A percentile compares a stretch with the other conserved stretches of the same genome.
Conservation (phyloP, 306 rosid species). For the Abrus precatorius region DNA sequence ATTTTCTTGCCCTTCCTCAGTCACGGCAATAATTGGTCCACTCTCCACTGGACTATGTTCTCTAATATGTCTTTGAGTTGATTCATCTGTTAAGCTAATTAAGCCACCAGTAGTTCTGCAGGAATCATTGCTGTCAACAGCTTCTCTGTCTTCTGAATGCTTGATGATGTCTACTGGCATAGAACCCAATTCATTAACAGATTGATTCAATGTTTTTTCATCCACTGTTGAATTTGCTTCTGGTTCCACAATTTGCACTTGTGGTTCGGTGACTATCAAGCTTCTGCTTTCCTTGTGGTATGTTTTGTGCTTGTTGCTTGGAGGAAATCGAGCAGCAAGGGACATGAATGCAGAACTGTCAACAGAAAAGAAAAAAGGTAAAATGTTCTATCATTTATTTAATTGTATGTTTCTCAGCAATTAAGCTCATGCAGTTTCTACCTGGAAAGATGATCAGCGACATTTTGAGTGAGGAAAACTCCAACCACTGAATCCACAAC, state of each 20-base stretch:
- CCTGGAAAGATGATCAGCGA: slow-evolving; percentile 96
- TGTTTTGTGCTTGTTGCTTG: slow-evolving; percentile 47
- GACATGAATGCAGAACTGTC: slow-evolving; percentile 94
- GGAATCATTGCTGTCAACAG: slow-evolving; percentile 38
- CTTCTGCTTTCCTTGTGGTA: slow-evolving; percentile 34
- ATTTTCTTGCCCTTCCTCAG: slow-evolving; percentile 46
- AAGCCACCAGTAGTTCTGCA: slow-evolving; percentile 9
- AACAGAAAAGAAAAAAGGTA: slow-evolving; percentile 38
- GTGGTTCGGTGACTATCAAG: slow-evolving; percentile 48
- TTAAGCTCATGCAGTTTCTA: slow-evolving; percentile 31
- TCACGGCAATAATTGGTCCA: slow-evolving; percentile 37
- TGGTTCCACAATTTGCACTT: slow-evolving; percentile 51
- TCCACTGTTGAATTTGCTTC: slow-evolving; percentile 43
- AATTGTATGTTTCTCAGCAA: slow-evolving; percentile 6
- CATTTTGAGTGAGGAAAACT: slow-evolving; percentile 94
- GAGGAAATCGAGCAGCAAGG: slow-evolving; percentile 84
- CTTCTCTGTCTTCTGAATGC: slow-evolving; percentile 49
- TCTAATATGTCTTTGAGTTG: slow-evolving; percentile 47
- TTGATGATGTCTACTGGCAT: slow-evolving; percentile 8
- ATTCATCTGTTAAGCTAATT: slow-evolving; percentile 53
- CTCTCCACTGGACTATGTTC: slow-evolving; percentile 47
- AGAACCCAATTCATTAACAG: slow-evolving; percentile 42
- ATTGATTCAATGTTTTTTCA: slow-evolving; percentile 45
- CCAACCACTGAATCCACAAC: slow-evolving; percentile 92
- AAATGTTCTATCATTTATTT: slow-evolving; percentile 10